These are phyloP conservation scores for Colletotrichum somersetense DNA, from an alignment of 2,329 filamentous ascomycete genomes.

Conservation along the genomic window DNA sequence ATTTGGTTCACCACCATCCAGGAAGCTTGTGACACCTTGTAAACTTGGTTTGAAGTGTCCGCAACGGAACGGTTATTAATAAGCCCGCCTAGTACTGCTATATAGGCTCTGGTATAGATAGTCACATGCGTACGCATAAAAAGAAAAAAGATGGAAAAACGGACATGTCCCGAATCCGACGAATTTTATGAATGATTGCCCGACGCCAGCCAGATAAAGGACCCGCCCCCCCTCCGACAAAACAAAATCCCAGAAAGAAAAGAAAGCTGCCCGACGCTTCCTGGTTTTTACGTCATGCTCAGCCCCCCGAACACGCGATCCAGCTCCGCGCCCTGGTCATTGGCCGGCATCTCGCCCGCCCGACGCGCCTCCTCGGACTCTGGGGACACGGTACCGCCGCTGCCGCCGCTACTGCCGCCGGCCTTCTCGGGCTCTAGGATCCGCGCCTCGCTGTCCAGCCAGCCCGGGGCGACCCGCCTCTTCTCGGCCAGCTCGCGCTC, in stretches of 20 bases:
- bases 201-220: conserved; percentile 3
- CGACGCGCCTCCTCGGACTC: conserved; percentile 39
- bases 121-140: neutral
- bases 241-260: neutral
- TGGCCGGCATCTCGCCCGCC: conserved; percentile 55
- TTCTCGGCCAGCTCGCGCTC: conserved; percentile 82
- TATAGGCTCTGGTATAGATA: neutral
- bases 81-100: neutral
- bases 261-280: neutral
- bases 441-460: conserved; percentile 80
- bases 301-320: conserved; percentile 69
- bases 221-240: too few species aligned
- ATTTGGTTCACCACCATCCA: neutral
- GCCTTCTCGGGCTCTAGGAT: conserved; percentile 75
- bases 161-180: neutral
- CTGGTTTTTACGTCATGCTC: conserved; percentile 46
- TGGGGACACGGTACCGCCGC: conserved; percentile 42
- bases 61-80: neutral
- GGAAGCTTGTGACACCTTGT: too few species aligned
- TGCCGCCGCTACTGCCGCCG: conserved; percentile 45
- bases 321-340: conserved; percentile 67
- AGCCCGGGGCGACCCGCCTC: conserved; percentile 82
- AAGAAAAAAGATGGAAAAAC: neutral
- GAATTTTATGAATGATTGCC: neutral
- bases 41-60: neutral